Conservation (phyloP, 1,139 yeast species). For the Yamadazyma pseudoaaseri region DNA sequence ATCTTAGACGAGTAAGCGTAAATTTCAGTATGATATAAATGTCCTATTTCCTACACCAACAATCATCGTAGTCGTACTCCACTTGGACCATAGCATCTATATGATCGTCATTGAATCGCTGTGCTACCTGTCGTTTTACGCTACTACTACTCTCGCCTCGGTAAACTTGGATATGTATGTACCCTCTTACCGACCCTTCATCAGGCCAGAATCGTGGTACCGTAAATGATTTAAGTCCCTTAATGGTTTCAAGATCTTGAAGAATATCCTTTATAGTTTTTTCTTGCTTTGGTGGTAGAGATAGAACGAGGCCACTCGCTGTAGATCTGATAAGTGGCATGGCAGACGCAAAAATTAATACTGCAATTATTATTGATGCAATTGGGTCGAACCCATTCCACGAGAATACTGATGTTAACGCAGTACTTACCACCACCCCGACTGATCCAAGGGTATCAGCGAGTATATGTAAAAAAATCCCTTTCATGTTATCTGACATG, state of each 20-base stretch:
- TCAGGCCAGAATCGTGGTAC: slow-evolving; percentile 91
- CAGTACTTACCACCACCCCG: slow-evolving; percentile 88
- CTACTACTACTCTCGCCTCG: slow-evolving; percentile 66
- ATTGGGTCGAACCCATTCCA: slow-evolving; percentile 83
- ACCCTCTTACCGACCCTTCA: slow-evolving; percentile 46
- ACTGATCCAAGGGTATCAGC: slow-evolving; percentile 98
- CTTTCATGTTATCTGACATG: slow-evolving; percentile 78
- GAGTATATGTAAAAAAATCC: slow-evolving; percentile 85
- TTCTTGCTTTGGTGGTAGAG: slow-evolving; percentile 56
- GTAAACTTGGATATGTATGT: slow-evolving; percentile 65
- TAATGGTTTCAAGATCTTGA: slow-evolving; percentile 63
- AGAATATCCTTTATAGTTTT: slow-evolving; percentile 59
- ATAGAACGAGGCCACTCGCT: slow-evolving; percentile 67
- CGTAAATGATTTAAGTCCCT: slow-evolving; percentile 82
- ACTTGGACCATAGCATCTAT: slow-evolving; percentile 60
- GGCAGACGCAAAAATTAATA: slow-evolving; percentile 76
- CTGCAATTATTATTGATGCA: slow-evolving; percentile 85
- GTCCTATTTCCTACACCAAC: slow-evolving; percentile 56
- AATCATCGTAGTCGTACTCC: slow-evolving; percentile 54
- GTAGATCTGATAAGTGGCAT: slow-evolving; percentile 82
- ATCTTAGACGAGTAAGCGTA: no score
- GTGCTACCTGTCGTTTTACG: slow-evolving; percentile 62
- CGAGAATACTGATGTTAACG: slow-evolving; percentile 56
- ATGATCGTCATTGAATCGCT: slow-evolving; percentile 27
- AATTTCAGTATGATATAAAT: no score